Conservation (phyloP, 2,329 filamentous ascomycete genomes). For the Magnaporthiopsis incrustans region DNA sequence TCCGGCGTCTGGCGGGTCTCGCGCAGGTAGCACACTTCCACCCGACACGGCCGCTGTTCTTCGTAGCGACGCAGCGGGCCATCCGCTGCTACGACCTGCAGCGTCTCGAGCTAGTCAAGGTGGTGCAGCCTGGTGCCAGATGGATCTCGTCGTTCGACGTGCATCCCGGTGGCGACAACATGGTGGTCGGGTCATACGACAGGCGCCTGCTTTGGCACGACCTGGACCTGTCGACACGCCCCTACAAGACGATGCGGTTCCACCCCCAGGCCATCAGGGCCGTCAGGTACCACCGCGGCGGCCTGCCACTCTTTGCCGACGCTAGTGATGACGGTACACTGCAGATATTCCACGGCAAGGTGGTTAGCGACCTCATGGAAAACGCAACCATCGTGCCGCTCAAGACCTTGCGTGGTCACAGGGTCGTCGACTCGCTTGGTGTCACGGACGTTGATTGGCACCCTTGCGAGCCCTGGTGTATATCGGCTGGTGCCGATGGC, state of each 20-base stretch:
- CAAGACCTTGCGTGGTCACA: slow-evolving; percentile 88
- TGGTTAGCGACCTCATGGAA: slow-evolving; percentile 89
- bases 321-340: slow-evolving; percentile 90
- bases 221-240: slow-evolving; percentile 78
- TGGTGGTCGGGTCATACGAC: slow-evolving; percentile 93
- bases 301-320: slow-evolving; percentile 81
- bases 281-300: slow-evolving; percentile 76
- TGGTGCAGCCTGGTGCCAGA: slow-evolving; percentile 83
- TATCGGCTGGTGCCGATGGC: slow-evolving; percentile 90
- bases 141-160: slow-evolving; percentile 93
- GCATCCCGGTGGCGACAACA: slow-evolving; percentile 86
- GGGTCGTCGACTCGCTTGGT: slow-evolving; percentile 75
- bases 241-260: slow-evolving; percentile 95
- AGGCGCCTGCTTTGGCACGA: slow-evolving; percentile 94
- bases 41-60: slow-evolving; percentile 85
- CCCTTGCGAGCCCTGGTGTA: slow-evolving; percentile 84
- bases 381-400: slow-evolving; percentile 94
- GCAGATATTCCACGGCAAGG: slow-evolving; percentile 95
- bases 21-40: slow-evolving; percentile 92
- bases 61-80: slow-evolving; percentile 88
- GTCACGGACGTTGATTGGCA: slow-evolving; percentile 97
- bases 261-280: slow-evolving; percentile 85
- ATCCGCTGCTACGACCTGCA: slow-evolving; percentile 93
- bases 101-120: slow-evolving; percentile 84
- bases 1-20: slow-evolving; percentile 66